Base-by-base conservation (phyloP, 1,139 yeast genomes). In the Yamadazyma jaroonii region DNA sequence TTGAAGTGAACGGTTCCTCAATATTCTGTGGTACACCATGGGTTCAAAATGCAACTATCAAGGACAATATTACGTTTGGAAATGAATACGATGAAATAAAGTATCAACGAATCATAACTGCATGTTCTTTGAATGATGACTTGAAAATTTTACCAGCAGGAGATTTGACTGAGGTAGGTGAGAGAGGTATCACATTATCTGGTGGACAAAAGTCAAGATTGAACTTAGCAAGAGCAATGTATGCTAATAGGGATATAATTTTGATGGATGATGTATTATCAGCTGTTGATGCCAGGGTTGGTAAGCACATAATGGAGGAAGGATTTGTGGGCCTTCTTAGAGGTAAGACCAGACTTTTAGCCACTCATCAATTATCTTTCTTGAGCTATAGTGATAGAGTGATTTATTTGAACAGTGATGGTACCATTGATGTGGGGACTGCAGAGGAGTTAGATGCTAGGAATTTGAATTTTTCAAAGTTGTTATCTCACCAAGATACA, bases 121-220 rank as follows among this genome's bases (percentile, higher is more conserved):
- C 80, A 2, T 87, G 96, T 57, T 76, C 87, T 1, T 69, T 88
- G 40, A 66, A 67, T 28, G 74, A 81, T 31, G 96, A 88, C 61
- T 66, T 88, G 44, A 80, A 78, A 14, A 70, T 72, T 33, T 64
- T 88, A 35, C 87, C 92, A 3, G 94, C 84, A 29, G 92, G 96
- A 39, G 97, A 89, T 54, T 57, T 59, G 36, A 86, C 96, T 2
- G 96, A 88, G 60, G 84, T 89, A 41, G 97, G 97, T 44, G 97
- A 89, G 58, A 77, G 95, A 49, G 97, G 97, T 47, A 85, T 89
- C 47, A 88, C 94, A 0, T 63, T 89, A 30, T 86, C 96, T 3
- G 97, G 97, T 41, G 97, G 97, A 29, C 97, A 89, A 59, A 89
- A 89, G 62, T 95, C 96, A 0, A 73, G 96, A 53, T 77, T 87